Conservation (phyloP, 225 moss, liverwort and hornwort genomes). For the Bryum argenteum region DNA sequence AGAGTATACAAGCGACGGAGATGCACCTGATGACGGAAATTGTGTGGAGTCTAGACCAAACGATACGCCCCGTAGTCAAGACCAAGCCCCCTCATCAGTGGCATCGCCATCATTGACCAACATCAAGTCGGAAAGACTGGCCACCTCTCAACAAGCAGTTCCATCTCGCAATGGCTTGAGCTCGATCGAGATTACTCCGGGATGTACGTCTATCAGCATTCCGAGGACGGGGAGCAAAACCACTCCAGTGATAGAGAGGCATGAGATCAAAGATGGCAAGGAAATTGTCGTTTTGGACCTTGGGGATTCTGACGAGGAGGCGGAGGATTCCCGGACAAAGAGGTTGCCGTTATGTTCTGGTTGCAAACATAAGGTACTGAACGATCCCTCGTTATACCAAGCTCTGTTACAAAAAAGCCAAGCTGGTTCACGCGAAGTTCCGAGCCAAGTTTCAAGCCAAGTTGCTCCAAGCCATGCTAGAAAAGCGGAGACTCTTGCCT, state of each 20-base stretch:
- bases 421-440: too few species aligned
- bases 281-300: slow-evolving; percentile 43
- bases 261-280: slow-evolving; percentile 38
- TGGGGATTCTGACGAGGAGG: slow-evolving; percentile 53
- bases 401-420: too few species aligned
- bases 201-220: slow-evolving; percentile 8
- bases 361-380: slow-evolving; percentile 16
- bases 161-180: neutral
- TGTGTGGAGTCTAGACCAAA: slow-evolving; percentile 29
- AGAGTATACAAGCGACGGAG: slow-evolving; percentile 51
- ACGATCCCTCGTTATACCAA: neutral
- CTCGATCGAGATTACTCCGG: slow-evolving; percentile 7
- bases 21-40: slow-evolving; percentile 27
- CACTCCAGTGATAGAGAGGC: slow-evolving; percentile 33
- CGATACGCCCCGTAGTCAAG: slow-evolving; percentile 4
- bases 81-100: slow-evolving; percentile 18
- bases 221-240: neutral
- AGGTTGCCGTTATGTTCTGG: slow-evolving; percentile 18
- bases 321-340: slow-evolving; percentile 2
- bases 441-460: neutral
- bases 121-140: slow-evolving; percentile 12
- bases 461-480: slow-evolving; percentile 1
- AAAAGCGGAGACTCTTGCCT: slow-evolving; percentile 4
- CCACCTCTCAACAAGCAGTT: neutral
- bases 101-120: slow-evolving; percentile 9